Percentiles rank a stretch among this genome's conserved stretches.
These are phyloP conservation scores for Periconia sp. DNA, from an alignment of 2,329 filamentous ascomycete species.

Conservation along the genomic window DNA sequence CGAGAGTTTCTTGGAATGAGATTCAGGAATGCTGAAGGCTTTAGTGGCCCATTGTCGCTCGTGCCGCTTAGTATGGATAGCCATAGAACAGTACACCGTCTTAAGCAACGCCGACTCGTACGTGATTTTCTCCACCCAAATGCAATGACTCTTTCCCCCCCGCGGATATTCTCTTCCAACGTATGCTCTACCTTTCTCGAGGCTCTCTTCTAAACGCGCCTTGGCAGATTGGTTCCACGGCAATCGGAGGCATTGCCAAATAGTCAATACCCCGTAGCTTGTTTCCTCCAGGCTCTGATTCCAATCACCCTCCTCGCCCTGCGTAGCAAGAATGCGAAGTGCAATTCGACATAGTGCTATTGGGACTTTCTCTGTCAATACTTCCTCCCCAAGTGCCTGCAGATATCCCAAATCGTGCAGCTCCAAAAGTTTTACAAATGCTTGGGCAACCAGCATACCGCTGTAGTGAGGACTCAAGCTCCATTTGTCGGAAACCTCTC, in stretches of 20 bases:
- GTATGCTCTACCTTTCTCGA: background rate
- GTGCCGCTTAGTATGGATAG: constrained; percentile 12
- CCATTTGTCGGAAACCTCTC: constrained; percentile 11
- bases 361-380: background rate
- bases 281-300: constrained; percentile 2
- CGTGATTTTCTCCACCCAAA: constrained; percentile 31
- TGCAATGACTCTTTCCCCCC: background rate
- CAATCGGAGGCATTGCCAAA: background rate
- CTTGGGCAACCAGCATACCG: constrained; percentile 9
- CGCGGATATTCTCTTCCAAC: background rate
- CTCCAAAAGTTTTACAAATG: background rate
- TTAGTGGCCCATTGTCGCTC: background rate
- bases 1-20: background rate
- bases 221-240: background rate
- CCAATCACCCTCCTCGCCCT: constrained; percentile 12
- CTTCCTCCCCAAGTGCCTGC: background rate
- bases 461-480: constrained; percentile 12
- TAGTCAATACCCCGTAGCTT: constrained; percentile 4
- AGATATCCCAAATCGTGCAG: constrained; percentile 1
- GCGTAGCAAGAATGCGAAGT: background rate
- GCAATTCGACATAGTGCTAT: constrained; percentile 2
- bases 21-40: background rate
- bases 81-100: constrained; percentile 27
- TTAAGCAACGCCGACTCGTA: constrained; percentile 12
- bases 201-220: background rate